Evolutionary conservation across 1,284 basidiomycete genomes (phyloP).

Genomic region (Trametes sp.): DNA sequence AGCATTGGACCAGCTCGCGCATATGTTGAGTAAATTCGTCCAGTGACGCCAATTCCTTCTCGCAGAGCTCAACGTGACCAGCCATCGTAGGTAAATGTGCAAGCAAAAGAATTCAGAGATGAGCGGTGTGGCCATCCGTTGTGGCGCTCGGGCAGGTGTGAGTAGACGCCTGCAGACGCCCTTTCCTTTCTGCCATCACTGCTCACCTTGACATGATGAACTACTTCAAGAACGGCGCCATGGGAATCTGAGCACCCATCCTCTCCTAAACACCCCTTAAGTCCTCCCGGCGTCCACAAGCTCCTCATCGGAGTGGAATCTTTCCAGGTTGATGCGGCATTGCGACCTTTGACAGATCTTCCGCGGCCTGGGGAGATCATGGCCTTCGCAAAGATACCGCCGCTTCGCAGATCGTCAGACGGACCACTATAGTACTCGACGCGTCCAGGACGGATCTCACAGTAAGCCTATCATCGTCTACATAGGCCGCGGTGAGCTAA

Average conservation of each 20-base stretch:
- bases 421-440: neutral
- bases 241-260: neutral
- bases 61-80: too few species aligned
- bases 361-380: neutral
- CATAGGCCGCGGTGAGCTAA: conserved; percentile 2
- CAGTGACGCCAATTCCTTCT: too few species aligned
- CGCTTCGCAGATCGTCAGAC: neutral
- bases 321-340: neutral
- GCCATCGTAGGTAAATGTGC: too few species aligned
- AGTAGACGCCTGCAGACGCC: too few species aligned
- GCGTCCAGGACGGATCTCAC: conserved; percentile 7
- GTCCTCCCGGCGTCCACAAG: neutral
- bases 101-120: too few species aligned
- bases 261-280: neutral
- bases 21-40: too few species aligned
- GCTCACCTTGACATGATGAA: neutral
- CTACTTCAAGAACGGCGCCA: neutral
- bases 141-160: too few species aligned
- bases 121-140: too few species aligned
- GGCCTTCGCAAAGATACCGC: neutral
- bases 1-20: too few species aligned
- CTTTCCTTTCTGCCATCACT: neutral
- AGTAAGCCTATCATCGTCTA: neutral
- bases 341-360: conserved; percentile 5
- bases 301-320: neutral